Conservation (phyloP, 225 moss, liverwort and hornwort species). For the Physcomitrium patens region DNA sequence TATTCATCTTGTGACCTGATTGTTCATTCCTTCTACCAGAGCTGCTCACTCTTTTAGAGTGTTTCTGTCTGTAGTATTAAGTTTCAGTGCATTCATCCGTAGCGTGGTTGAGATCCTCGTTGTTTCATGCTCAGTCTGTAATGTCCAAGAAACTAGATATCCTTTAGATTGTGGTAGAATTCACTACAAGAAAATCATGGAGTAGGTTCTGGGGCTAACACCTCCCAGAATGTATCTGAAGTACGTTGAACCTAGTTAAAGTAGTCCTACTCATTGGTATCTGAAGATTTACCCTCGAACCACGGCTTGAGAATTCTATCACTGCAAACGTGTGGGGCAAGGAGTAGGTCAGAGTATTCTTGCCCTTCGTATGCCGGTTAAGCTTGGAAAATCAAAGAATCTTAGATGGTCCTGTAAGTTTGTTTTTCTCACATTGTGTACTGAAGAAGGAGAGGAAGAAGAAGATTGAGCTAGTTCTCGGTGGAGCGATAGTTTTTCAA, state of each 20-base stretch:
- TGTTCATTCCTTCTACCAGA: slow-evolving; percentile 4
- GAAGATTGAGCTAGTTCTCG: not conserved
- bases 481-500: slow-evolving; percentile 1
- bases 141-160: not conserved
- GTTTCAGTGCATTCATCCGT: not conserved
- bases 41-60: not conserved
- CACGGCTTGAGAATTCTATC: not conserved
- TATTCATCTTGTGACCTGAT: not conserved
- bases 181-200: not conserved
- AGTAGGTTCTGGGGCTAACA: not conserved
- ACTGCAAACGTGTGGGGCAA: not conserved
- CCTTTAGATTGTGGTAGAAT: not conserved
- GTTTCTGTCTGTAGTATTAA: not conserved
- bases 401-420: not conserved
- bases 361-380: not conserved
- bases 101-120: slow-evolving; percentile 10
- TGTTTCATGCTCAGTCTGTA: not conserved
- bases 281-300: not conserved
- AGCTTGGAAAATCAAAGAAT: slow-evolving; percentile 1
- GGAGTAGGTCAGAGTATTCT: slow-evolving; percentile 2
- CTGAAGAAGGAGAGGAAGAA: not conserved
- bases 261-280: not conserved
- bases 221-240: not conserved
- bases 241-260: not conserved
- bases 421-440: not conserved